Base-by-base conservation (phyloP, 176 grass and related monocot species). In the Aegilops bicornis region DNA sequence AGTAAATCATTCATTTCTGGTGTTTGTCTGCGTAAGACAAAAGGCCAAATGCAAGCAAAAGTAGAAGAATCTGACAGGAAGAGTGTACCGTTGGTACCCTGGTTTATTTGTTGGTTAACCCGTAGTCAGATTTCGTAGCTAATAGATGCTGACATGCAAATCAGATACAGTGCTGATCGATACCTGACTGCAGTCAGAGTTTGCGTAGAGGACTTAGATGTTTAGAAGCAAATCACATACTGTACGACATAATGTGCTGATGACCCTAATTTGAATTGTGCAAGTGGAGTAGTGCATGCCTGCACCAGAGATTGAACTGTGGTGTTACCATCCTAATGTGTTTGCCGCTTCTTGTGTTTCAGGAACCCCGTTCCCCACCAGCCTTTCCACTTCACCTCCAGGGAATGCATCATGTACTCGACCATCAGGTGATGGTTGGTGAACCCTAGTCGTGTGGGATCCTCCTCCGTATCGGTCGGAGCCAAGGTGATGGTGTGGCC, bases 381-480 rank as follows among this genome's bases (percentile, higher is more conserved):
- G 22, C 94, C 94, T 66, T 99, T 98, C 79, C 89, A 99, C 89
- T 96, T 99, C 81, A 94, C 87, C 60, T 99, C 94, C n/a, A 86
- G 86, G 82, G 97, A 99, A 85, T 99, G 90, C 80, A 87, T 91
- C 73, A 90, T 85, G 63, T 96, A 96, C 82, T 99, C 92, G 2
- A 88, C 85, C 32, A 61, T 96, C 81, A 92, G 92, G 68, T 99
- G 84, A 88, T 66, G 33, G 35, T 10, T 11, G 6, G 3, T 23
- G 42, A 42, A 43, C 58, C 58, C 24, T 79, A 22, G 30, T 52
- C 61, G 13, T 1, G 9, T 42, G 7, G 31, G 62, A 62, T 16
- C 24, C 61, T 16, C 24, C 61, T 42, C 48, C n/a, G 54, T 5
- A 29, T 36, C 32, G 14, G 37, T 11, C 10, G 10, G 42, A 74